Percentiles rank a stretch among this genome's conserved stretches.
Conservation (phyloP, 2,329 filamentous ascomycete genomes). For the Fonsecaea pedrosoi region DNA sequence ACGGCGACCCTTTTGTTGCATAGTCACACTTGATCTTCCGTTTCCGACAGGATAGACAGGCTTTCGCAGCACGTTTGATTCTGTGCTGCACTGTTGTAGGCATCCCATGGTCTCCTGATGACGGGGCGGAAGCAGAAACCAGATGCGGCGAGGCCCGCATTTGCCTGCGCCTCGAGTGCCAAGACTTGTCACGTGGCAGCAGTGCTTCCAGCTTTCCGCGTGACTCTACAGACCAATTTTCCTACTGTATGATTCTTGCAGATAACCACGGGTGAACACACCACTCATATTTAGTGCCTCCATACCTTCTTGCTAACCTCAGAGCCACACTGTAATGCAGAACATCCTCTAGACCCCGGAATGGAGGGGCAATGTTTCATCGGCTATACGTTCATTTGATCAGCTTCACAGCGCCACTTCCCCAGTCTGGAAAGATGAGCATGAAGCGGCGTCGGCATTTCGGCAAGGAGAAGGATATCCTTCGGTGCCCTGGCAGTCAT, state of each 20-base stretch:
- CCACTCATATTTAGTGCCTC: not conserved
- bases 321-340: not conserved
- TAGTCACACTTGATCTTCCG: constrained; percentile 17
- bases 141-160: not conserved
- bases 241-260: not conserved
- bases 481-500: not conserved
- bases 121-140: not conserved
- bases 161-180: not conserved
- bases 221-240: not conserved
- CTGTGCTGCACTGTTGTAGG: not conserved
- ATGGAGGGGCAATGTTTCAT: not conserved
- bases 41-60: constrained; percentile 15
- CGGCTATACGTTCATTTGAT: not conserved
- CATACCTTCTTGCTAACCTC: not conserved
- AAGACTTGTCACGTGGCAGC: not conserved
- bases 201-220: not conserved
- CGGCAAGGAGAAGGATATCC: not conserved
- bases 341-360: not conserved
- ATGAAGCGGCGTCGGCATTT: not conserved
- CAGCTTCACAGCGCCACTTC: not conserved
- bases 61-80: constrained; percentile 13
- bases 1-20: constrained; percentile 9
- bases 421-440: not conserved
- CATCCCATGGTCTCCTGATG: constrained; percentile 4
- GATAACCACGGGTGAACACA: not conserved